phyloP scores from a whole-genome alignment of 2,329 filamentous ascomycete species.

The Exutisphaerella laricina region DNA sequence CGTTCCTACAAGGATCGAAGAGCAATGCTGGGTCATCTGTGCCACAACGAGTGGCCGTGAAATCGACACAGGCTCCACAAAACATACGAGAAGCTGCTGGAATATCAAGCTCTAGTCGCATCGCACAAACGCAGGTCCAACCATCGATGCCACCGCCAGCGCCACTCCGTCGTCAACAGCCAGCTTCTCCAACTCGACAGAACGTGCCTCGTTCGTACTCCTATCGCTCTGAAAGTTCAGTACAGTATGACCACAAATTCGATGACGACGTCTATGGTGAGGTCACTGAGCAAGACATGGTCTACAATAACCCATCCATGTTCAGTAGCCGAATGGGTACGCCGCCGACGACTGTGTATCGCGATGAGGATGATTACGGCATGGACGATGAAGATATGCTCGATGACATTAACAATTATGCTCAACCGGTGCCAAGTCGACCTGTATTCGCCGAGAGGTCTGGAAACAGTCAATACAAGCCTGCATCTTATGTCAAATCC shows the following conservation, averaged over 20 bases:
- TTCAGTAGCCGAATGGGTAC: slow-evolving; percentile 36
- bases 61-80: slow-evolving; percentile 26
- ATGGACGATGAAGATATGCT: slow-evolving; percentile 38
- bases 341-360: slow-evolving; percentile 26
- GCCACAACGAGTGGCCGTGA: slow-evolving; percentile 21
- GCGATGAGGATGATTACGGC: slow-evolving; percentile 32
- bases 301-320: slow-evolving; percentile 27
- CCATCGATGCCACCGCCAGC: slow-evolving; percentile 16
- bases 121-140: slow-evolving; percentile 31
- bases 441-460: slow-evolving; percentile 32
- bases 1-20: slow-evolving; percentile 13
- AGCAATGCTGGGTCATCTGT: slow-evolving; percentile 2
- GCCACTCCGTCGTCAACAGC: slow-evolving; percentile 1
- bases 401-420: slow-evolving; percentile 11
- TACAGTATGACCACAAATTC: slow-evolving; percentile 4
- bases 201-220: neutral
- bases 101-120: slow-evolving; percentile 27
- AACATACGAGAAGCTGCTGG: slow-evolving; percentile 2
- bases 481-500: slow-evolving; percentile 29
- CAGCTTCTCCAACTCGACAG: neutral
- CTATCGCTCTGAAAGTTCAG: too few relatives aligned
- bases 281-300: slow-evolving; percentile 24
- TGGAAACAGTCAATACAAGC: slow-evolving; percentile 16
- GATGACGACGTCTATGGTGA: slow-evolving; percentile 22
- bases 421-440: slow-evolving; percentile 9